Evolutionary conservation across 768 basidiomycete genomes (phyloP), one percentile per base, ranked within the genome.

Genomic region (Brasilioporus rufonigricans): DNA sequence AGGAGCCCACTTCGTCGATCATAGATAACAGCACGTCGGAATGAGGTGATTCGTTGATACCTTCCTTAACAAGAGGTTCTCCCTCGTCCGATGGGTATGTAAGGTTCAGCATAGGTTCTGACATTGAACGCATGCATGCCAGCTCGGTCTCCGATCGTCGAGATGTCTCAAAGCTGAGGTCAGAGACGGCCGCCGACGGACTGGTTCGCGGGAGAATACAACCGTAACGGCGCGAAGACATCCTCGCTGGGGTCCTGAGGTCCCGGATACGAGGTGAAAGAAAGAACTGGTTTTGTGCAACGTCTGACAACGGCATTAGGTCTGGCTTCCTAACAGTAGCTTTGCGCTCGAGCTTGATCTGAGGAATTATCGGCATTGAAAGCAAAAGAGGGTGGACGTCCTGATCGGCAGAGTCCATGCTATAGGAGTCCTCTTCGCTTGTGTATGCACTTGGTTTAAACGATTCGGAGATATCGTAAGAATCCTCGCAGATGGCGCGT

Each of bases 361-460:
- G 56, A 27, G 66, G 66, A n/a, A 68, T 71, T 1, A 60, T 52
- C 6, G 67, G 66, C 51, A 66, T 70, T 5, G 68, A 66, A 45
- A 68, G 59, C 44, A 68, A 53, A 33, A 58, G 21, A 2, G 52
- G 49, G 43, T 68, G 64, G 2, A 50, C 52, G 6, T 66, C 64
- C 21, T 63, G 58, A 44, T 68, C 59, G 21, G 66, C 64, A 18
- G 69, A 70, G 41, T 62, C 60, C 55, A 41, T 55, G 45, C 64
- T 63, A 13, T 70, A 68, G 0, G 66, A 41, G 3, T 53, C 53
- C n/a, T 41, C 48, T 9, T 69, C 69, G 38, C 43, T 27, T 21
- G 47, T 33, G 41, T 12, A 31, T 19, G 47, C 27, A 18, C 21
- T 47, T 4, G 43, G n/a, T 29, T 55, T 40, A 50, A 50, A 9